Evolutionary conservation across 164 flowering plant species (phyloP), one percentile per base, ranked within the genome.

Genomic region (Chimonanthus salicifolius): DNA sequence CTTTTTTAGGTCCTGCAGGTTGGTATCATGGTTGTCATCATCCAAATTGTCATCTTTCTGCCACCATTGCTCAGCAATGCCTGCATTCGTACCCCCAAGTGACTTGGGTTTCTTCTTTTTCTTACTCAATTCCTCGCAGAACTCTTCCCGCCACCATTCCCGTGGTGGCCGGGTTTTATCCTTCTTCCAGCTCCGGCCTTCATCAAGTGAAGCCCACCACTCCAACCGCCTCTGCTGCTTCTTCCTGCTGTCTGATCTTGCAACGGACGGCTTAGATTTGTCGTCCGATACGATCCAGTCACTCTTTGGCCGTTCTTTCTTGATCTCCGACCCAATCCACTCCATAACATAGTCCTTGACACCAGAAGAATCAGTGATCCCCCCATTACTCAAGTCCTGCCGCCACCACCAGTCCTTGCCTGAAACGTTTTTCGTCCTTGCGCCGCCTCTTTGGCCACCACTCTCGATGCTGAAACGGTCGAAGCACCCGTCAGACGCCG

Each of bases 81-180:
- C 74, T 71, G 58, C 79, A 65, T 43, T 77, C 74, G 15, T 75
- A 75, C 47, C 82, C 7, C 67, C 80, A 48, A 78, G 75, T 72
- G 81, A 76, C 75, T 82, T 85, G 85, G 83, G 87, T 82, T 94
- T 92, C 80, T 76, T 87, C 0, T 89, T 83, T 62, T 91, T 96
- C 58, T 90, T 97, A n/a, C 94, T 87, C 69, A 87, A 91, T 79
- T 91, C 97, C 75, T 95, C 99, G 82, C 97, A 88, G 68, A 87
- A 93, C 79, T 92, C 97, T 74, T 95, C 99, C 83, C 86, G 85
- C 96, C 97, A 92, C 99, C 99, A 95, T 75, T 92, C 96, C 78
- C 90, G 80, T 0, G 91, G 88, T 79, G 82, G 86, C 76, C 94
- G 80, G 60, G 64, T 77, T 78, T 85, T 87, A 69, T 89, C 87